Percentiles rank a stretch among this genome's conserved stretches.
phyloP scores from a whole-genome alignment of 352 stramenopile species.

The Peronospora belbahrii region DNA sequence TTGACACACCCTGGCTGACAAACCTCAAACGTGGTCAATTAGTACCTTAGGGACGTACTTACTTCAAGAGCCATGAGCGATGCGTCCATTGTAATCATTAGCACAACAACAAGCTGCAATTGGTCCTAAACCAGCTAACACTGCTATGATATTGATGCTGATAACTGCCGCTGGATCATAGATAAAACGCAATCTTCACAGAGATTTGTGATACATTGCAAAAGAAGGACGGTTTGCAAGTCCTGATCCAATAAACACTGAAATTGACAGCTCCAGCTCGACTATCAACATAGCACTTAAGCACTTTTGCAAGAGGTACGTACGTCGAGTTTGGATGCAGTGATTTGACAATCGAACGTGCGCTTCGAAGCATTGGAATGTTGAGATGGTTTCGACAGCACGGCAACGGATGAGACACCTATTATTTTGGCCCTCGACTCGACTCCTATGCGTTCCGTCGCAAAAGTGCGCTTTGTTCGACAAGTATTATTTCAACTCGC shows the following conservation, averaged over 20 bases:
- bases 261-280: slow-evolving; percentile 25
- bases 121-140: not conserved
- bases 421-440: slow-evolving; percentile 66
- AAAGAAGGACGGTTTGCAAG: slow-evolving; percentile 73
- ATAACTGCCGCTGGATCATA: slow-evolving; percentile 14
- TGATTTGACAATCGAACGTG: not conserved
- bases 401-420: slow-evolving; percentile 47
- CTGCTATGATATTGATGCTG: not conserved
- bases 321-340: not conserved
- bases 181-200: slow-evolving; percentile 55
- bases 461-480: slow-evolving; percentile 52
- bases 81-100: slow-evolving; percentile 70
- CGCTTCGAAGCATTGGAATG: slow-evolving; percentile 12
- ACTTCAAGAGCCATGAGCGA: slow-evolving; percentile 42
- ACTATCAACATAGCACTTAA: slow-evolving; percentile 57
- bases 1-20: slow-evolving; percentile 1
- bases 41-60: slow-evolving; percentile 73
- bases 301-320: slow-evolving; percentile 69
- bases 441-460: slow-evolving; percentile 67
- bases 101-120: not conserved
- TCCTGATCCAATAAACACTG: slow-evolving; percentile 27
- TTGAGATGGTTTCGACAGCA: slow-evolving; percentile 36
- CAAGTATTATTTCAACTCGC: slow-evolving; percentile 78
- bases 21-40: slow-evolving; percentile 6
- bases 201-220: slow-evolving; percentile 67